Evolutionary conservation across 2,329 filamentous ascomycete species (phyloP).

Genomic region (Trichoderma sp.): DNA sequence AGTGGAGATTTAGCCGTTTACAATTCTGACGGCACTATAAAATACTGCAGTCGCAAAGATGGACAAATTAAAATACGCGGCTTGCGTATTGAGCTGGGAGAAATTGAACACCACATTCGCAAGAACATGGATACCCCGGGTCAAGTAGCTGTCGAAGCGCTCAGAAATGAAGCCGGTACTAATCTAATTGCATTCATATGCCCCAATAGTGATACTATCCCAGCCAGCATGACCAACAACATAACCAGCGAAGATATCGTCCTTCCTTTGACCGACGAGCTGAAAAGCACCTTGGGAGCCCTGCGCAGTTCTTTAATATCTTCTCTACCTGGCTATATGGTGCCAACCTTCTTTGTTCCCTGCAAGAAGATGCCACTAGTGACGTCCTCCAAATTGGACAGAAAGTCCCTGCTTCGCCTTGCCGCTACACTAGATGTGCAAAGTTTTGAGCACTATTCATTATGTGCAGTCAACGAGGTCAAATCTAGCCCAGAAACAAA

Average conservation of each 20-base stretch:
- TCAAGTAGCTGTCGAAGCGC: constrained; percentile 8
- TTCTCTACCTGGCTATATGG: constrained; percentile 10
- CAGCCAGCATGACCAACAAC: not conserved
- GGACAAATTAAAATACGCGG: constrained; percentile 16
- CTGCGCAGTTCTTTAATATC: not conserved
- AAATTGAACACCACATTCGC: constrained; percentile 12
- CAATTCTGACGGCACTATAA: constrained; percentile 8
- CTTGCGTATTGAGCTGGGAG: constrained; percentile 13
- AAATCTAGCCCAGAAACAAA: not conserved
- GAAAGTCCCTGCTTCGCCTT: not conserved
- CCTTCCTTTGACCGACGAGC: not conserved
- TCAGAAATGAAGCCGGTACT: not conserved
- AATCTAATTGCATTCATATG: constrained; percentile 6
- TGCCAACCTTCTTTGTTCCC: not conserved
- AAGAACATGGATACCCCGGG: not conserved
- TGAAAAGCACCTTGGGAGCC: not conserved
- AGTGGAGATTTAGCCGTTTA: constrained; percentile 10
- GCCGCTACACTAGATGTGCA: not conserved
- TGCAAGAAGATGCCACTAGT: constrained; percentile 12
- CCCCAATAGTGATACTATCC: not conserved
- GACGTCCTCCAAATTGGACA: constrained; percentile 7
- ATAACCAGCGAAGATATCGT: not conserved
- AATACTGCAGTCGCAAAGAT: constrained; percentile 7
- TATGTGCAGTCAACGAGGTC: not conserved
- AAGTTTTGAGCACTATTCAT: not conserved